phyloP scores from a whole-genome alignment of 805 yeast genomes.

The Metschnikowia proteae region DNA sequence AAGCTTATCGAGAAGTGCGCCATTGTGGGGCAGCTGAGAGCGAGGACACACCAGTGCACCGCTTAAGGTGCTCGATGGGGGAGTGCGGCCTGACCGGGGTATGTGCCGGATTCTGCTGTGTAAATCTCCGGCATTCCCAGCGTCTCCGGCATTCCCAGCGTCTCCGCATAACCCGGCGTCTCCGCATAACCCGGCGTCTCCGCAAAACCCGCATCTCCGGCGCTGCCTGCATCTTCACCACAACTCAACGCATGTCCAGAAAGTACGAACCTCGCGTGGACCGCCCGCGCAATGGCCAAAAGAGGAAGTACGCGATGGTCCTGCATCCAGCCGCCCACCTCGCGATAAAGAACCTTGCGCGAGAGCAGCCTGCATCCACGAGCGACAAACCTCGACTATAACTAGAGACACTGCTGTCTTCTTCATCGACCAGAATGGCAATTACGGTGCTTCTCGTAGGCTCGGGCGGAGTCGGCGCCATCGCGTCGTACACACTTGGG shows the following conservation, averaged over 20 bases:
- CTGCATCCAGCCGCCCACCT: background rate
- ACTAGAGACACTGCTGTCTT: too few species aligned
- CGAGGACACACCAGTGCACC: background rate
- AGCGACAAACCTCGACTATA: too few species aligned
- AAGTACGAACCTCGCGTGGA: too few species aligned
- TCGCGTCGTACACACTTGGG: slow-evolving; percentile 63
- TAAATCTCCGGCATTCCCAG: too few species aligned
- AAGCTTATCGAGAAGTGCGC: background rate
- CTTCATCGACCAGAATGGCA: background rate
- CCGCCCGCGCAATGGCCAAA: background rate
- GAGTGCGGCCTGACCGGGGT: background rate
- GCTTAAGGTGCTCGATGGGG: background rate
- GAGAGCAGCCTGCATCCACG: background rate
- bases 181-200: too few species aligned
- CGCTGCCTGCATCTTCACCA: too few species aligned
- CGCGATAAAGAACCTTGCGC: background rate
- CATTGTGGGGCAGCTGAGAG: background rate
- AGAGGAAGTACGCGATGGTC: background rate
- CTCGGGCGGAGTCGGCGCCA: slow-evolving; percentile 83
- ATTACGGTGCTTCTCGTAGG: slow-evolving; percentile 55
- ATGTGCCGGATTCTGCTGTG: too few species aligned
- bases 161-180: too few species aligned
- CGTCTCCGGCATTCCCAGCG: too few species aligned
- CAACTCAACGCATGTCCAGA: too few species aligned
- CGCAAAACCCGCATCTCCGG: too few species aligned